Evolutionary conservation across 1,139 yeast species (phyloP).

Genomic region (Taiozyma sp.): DNA sequence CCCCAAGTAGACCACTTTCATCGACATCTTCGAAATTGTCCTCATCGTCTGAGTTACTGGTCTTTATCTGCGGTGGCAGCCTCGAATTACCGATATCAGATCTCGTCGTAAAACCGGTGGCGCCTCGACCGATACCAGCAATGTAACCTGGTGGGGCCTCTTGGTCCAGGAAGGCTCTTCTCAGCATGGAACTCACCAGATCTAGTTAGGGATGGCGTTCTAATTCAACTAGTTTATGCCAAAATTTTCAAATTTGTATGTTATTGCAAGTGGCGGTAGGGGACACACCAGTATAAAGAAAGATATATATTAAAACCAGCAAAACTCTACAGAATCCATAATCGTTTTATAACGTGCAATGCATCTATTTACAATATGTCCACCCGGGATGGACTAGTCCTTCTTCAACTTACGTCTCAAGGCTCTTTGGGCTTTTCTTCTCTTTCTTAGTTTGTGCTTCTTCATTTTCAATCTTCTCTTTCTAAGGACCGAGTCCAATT

Average conservation of each 20-base stretch:
- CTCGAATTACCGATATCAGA: constrained; percentile 47
- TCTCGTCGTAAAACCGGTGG: constrained; percentile 85
- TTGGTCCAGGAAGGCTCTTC: constrained; percentile 71
- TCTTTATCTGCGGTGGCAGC: constrained; percentile 12
- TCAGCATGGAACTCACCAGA: constrained; percentile 31
- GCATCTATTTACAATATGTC: background rate
- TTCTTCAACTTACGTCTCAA: constrained; percentile 27
- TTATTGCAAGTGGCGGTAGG: background rate
- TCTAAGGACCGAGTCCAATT: constrained; percentile 58
- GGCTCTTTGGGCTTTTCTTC: constrained; percentile 45
- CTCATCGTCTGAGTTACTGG: constrained; percentile 15
- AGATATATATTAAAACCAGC: background rate
- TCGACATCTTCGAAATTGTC: constrained; percentile 21
- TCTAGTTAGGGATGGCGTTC: background rate
- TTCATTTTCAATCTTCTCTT: constrained; percentile 70
- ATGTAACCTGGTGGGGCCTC: constrained; percentile 88
- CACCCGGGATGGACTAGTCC: constrained; percentile 10
- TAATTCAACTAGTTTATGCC: background rate
- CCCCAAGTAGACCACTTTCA: constrained; percentile 26
- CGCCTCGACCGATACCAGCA: constrained; percentile 95
- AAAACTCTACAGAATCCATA: too few species aligned
- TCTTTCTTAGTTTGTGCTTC: constrained; percentile 68
- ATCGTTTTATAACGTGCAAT: background rate
- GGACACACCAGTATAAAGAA: background rate
- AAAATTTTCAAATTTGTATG: background rate